Evolutionary conservation across 2,329 filamentous ascomycete genomes (phyloP), one percentile per base, ranked within the genome.

Genomic region (Cercospora nicotianae): DNA sequence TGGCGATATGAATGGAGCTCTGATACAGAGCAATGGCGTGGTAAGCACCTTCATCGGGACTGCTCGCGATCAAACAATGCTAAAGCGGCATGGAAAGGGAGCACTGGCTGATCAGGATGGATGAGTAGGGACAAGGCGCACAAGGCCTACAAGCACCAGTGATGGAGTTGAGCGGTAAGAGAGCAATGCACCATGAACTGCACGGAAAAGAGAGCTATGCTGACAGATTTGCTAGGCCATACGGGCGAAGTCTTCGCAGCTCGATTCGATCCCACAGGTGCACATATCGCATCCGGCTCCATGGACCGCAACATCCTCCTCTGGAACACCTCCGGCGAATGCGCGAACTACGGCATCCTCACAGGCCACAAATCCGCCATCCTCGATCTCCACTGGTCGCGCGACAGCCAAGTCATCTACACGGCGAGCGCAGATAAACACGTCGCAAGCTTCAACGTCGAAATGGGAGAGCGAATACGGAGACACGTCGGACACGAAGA

Each of bases 301-400:
- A 97, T 97, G 92, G 95, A 99, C 78, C 87, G 94, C 75, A 92
- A 89, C 67, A 95, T 99, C 74, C 92, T 98, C 81, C 86, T 99
- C 31, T 99, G 95, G 95, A 89, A 91, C 75, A 96, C 94, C 1
- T 93, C 94, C 69, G 94, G 93, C 75, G 87, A 93, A 74, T 97
- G 94, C 82, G 92, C 96, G 77, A 99, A 99, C 81, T 97, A 97
- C 76, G 94, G 94, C 68, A 83, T 92, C 30, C 84, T 99, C 63
- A 93, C 85, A 8, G 95, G 95, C 36, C 95, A 99, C 82, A 93
- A 92, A 78, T 93, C 93, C 72, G 95, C 95, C 1, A 84, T 99
- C 60, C 84, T 98, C 28, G 95, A 98, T 80, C 83, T 99, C 57
- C 93, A 97, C 77, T 99, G 95, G 95, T 97, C 95, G 30, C 90